phyloP scores from a whole-genome alignment of 768 basidiomycete genomes.

The Pleurotus pulmonarius region DNA sequence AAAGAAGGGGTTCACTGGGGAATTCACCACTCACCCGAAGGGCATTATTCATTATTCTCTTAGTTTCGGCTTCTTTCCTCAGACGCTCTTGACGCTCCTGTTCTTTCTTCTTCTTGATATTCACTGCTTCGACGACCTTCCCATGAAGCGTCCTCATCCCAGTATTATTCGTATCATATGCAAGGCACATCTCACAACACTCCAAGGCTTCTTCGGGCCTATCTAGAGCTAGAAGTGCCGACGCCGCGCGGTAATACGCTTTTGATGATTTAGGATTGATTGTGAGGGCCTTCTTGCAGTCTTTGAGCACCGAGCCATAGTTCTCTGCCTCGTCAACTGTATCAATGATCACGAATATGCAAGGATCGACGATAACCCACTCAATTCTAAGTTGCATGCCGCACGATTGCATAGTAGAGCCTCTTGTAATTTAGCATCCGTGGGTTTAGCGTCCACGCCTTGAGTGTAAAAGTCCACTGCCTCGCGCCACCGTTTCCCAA shows the following conservation, averaged over 20 bases:
- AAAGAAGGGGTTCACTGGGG: constrained; percentile 3
- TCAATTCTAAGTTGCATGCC: constrained; percentile 86
- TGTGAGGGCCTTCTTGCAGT: constrained; percentile 71
- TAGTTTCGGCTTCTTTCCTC: constrained; percentile 47
- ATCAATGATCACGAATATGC: not conserved
- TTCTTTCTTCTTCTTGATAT: constrained; percentile 48
- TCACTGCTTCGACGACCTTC: constrained; percentile 41
- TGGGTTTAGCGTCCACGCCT: constrained; percentile 82
- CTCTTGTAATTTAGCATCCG: constrained; percentile 51
- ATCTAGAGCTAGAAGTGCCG: constrained; percentile 72
- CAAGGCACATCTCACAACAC: constrained; percentile 68
- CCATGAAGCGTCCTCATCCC: constrained; percentile 47
- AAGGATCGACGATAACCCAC: constrained; percentile 37
- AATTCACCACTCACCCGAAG: constrained; percentile 50
- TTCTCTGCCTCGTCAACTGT: constrained; percentile 54
- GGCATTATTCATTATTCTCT: constrained; percentile 50
- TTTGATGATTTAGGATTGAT: constrained; percentile 70
- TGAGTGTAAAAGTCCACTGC: constrained; percentile 89
- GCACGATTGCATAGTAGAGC: constrained; percentile 86
- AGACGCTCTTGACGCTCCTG: constrained; percentile 46
- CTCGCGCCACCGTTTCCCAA: constrained; percentile 81
- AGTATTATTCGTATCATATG: constrained; percentile 54
- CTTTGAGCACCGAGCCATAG: constrained; percentile 79
- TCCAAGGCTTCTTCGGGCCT: constrained; percentile 81
- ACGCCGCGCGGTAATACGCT: constrained; percentile 81